Conservation (phyloP, 148 eudicot genomes). For the Nyssa sinensis region DNA sequence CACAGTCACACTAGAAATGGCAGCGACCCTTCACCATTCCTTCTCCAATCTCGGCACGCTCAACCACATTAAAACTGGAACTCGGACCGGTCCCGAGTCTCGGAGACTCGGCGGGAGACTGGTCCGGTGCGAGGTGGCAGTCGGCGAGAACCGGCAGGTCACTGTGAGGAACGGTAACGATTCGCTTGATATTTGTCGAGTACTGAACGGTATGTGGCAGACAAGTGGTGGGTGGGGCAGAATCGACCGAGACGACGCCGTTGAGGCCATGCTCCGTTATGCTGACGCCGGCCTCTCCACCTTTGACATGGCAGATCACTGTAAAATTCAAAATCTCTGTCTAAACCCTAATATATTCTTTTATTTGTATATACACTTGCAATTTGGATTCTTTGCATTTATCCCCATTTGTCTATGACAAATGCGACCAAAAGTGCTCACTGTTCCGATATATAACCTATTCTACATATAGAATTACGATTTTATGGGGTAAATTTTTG, state of each 20-base stretch:
- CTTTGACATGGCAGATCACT: constrained; percentile 93
- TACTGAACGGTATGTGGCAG: constrained; percentile 97
- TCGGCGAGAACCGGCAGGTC: constrained; percentile 36
- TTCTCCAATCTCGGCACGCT: constrained; percentile 17
- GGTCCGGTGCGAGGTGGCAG: constrained; percentile 43
- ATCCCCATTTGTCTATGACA: no score
- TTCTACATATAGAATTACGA: background rate
- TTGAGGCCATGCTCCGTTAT: constrained; percentile 83
- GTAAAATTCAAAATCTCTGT: constrained; percentile 26
- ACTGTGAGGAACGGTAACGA: constrained; percentile 59
- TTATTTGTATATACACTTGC: background rate
- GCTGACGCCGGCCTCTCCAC: constrained; percentile 81
- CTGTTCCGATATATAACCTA: background rate
- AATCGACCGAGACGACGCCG: constrained; percentile 80
- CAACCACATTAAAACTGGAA: background rate
- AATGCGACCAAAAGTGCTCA: no score
- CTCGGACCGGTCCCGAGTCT: constrained; percentile 20
- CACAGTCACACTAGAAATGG: constrained; percentile 10
- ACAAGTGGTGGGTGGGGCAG: constrained; percentile 98
- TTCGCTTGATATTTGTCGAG: constrained; percentile 70
- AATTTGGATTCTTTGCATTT: background rate
- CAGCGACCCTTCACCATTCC: constrained; percentile 19
- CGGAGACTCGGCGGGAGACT: constrained; percentile 20
- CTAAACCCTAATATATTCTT: background rate
- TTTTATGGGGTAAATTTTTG: no score